Evolutionary conservation across 306 rosid species (phyloP).

Genomic region (Trifolium fragiferum): DNA sequence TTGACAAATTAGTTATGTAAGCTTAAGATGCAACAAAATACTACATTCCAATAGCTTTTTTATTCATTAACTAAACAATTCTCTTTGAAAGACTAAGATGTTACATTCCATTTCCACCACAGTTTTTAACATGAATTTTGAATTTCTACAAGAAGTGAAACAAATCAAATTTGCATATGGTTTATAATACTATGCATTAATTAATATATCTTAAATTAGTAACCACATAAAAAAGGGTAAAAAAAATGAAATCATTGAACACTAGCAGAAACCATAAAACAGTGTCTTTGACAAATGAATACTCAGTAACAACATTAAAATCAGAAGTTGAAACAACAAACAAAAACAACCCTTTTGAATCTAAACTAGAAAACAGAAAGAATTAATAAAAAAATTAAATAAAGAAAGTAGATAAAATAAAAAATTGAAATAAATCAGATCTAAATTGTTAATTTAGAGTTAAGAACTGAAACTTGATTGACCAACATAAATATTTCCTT

Average conservation of each 20-base stretch:
- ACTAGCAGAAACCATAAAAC: not conserved
- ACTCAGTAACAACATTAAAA: slow-evolving; percentile 14
- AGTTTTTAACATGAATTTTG: slow-evolving; percentile 15
- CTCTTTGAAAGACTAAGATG: slow-evolving; percentile 28
- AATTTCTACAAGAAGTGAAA: slow-evolving; percentile 15
- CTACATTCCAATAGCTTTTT: not conserved
- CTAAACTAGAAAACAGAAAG: not conserved
- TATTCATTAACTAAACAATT: slow-evolving; percentile 27
- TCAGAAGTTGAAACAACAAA: slow-evolving; percentile 26
- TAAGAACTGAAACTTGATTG: slow-evolving; percentile 29
- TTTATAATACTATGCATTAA: slow-evolving; percentile 19
- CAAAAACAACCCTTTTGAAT: slow-evolving; percentile 4
- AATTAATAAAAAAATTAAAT: not conserved
- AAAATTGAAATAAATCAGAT: slow-evolving; percentile 43
- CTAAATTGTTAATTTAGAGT: slow-evolving; percentile 39
- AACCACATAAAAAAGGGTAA: not conserved
- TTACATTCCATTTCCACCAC: slow-evolving; percentile 1
- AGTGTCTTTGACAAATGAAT: not conserved
- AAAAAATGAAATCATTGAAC: not conserved
- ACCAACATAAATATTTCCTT: slow-evolving; percentile 32
- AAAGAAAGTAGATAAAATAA: slow-evolving; percentile 8
- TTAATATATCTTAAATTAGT: slow-evolving; percentile 25
- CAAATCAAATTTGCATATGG: not conserved
- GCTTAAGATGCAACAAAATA: slow-evolving; percentile 30
- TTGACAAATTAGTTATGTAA: slow-evolving; percentile 32